These are phyloP conservation scores for Beauveria pseudobassiana DNA, from an alignment of 2,329 filamentous ascomycete species.

Conservation along the genomic window DNA sequence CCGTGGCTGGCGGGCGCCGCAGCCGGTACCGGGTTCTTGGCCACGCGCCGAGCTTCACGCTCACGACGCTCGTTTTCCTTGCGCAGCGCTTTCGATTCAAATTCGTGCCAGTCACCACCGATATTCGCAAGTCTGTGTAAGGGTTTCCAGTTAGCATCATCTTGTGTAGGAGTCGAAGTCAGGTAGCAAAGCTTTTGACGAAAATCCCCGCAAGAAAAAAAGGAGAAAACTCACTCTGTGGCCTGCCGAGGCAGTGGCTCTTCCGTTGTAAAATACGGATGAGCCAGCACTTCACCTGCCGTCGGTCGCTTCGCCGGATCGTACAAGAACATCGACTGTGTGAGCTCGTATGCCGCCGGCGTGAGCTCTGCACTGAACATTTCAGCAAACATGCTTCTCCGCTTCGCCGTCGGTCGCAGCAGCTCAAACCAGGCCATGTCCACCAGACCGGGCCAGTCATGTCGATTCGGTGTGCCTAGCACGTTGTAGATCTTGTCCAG, in stretches of 20 bases:
- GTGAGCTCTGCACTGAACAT: constrained; percentile 74
- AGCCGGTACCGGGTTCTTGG: constrained; percentile 21
- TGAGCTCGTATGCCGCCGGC: constrained; percentile 72
- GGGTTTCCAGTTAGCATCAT: constrained; percentile 21
- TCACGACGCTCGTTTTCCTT: constrained; percentile 75
- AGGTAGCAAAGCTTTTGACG: too few species aligned
- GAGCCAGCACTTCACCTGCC: constrained; percentile 74
- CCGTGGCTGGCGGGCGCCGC: constrained; percentile 18
- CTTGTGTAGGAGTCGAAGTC: too few species aligned
- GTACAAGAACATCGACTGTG: constrained; percentile 79
- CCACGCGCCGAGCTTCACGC: constrained; percentile 41
- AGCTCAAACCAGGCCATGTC: constrained; percentile 98
- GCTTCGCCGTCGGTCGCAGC: constrained; percentile 67
- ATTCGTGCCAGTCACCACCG: constrained; percentile 96
- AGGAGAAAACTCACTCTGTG: constrained; percentile 56
- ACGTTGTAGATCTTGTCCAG: constrained; percentile 94
- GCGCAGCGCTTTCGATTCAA: constrained; percentile 89
- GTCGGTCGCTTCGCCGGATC: constrained; percentile 78
- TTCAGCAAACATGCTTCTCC: constrained; percentile 69
- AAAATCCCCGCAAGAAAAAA: too few species aligned
- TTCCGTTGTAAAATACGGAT: constrained; percentile 82
- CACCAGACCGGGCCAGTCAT: constrained; percentile 82
- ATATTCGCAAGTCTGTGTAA: constrained; percentile 60
- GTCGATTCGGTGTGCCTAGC: constrained; percentile 76
- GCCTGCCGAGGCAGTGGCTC: constrained; percentile 71